Conservation (phyloP, 2,329 filamentous ascomycete species). For the Pseudocercospora musae region DNA sequence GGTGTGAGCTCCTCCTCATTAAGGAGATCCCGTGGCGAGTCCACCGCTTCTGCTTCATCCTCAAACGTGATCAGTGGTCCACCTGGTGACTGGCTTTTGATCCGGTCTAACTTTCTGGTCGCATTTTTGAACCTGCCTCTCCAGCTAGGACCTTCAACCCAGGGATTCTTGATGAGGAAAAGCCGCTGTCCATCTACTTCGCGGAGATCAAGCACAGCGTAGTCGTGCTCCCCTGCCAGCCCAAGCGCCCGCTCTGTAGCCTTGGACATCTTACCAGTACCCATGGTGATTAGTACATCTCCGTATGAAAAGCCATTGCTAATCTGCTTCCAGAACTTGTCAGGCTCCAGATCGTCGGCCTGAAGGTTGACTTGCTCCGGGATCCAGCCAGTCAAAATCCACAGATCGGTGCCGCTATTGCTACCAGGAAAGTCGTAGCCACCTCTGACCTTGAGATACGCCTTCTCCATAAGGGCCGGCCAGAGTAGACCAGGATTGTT, state of each 20-base stretch:
- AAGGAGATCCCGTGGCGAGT: conserved; percentile 35
- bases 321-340: conserved; percentile 74
- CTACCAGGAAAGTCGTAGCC: conserved; percentile 98
- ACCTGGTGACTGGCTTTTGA: conserved; percentile 5
- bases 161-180: conserved; percentile 91
- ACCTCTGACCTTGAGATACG: conserved; percentile 89
- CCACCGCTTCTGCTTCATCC: conserved; percentile 29
- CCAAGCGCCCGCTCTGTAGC: conserved; percentile 78
- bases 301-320: conserved; percentile 70
- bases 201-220: conserved; percentile 79
- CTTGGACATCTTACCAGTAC: conserved; percentile 76
- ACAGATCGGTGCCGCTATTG: conserved; percentile 92
- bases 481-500: conserved; percentile 78
- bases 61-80: conserved; percentile 20
- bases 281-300: conserved; percentile 83
- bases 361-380: conserved; percentile 93
- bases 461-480: conserved; percentile 92
- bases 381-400: conserved; percentile 92
- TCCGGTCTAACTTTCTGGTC: conserved; percentile 7
- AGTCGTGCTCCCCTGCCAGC: conserved; percentile 86
- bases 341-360: conserved; percentile 73
- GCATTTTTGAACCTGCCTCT: conserved; percentile 48
- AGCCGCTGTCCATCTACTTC: conserved; percentile 61
- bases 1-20: conserved; percentile 47
- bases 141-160: conserved; percentile 79